Evolutionary conservation across 345 rosid genomes (phyloP), one percentile per base, ranked within the genome.

Genomic region (Tarenaya hassleriana): DNA sequence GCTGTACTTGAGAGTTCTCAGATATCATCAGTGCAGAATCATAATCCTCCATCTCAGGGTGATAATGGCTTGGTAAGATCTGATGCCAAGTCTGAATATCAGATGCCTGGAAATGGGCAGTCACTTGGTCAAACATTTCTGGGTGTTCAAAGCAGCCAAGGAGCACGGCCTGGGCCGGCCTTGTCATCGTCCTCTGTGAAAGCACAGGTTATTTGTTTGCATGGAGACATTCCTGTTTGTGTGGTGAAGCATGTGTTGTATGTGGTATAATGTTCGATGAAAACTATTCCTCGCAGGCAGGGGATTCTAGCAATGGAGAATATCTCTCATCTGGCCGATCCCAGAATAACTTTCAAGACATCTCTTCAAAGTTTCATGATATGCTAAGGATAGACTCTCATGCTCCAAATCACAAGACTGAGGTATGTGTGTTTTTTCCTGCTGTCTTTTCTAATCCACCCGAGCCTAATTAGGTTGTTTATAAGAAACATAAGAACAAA

Each of bases 201-300:
- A 68, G 67, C 70, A 59, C 88, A 83, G 88, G 95, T 81, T 58
- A n/a, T n/a, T n/a, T n/a, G n/a, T n/a, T n/a, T n/a, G n/a, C n/a
- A n/a, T n/a, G 37, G 35, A 41, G 37, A 35, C 44, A 49, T 48
- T 69, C 58, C 17, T 58, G 24, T 18, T 31, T 31, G 33, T 16
- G 13, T 55, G 51, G 49, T 17, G 12, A 41, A 41, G 3, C 42
- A 14, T 35, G 19, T 35, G 40, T 9, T 24, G 38, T 50, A 47
- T 16, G 7, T n/a, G n/a, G n/a, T n/a, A 64, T 50, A 38, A 21
- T 20, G 27, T 44, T 16, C 15, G 3, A 43, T n/a, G n/a, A 12
- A 51, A 62, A 62, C 21, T 24, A 20, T 29, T 51, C 2, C 37
- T 61, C 54, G 33, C 84, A 91, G 96, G 86, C 58, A 52, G 61